Percentiles rank a stretch among this genome's conserved stretches.
Evolutionary conservation across 805 yeast species (phyloP).

Genomic region (Ogataea corticis): DNA sequence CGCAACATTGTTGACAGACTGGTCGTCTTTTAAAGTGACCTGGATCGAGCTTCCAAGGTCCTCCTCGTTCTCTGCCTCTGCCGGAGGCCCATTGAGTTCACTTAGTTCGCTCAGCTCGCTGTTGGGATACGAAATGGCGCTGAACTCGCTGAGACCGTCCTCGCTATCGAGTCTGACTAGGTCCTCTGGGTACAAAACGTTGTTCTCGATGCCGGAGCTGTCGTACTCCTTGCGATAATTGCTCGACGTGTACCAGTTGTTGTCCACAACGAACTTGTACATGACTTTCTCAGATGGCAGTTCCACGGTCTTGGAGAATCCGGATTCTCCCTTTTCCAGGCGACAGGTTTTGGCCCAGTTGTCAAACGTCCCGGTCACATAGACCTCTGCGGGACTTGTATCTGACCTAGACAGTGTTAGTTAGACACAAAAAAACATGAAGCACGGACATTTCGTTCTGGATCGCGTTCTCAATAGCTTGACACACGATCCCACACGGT

Average conservation of each 20-base stretch:
- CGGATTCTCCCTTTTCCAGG: conserved; percentile 40
- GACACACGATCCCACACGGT: background rate
- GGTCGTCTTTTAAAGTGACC: conserved; percentile 29
- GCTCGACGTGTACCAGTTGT: conserved; percentile 48
- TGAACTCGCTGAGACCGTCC: conserved; percentile 34
- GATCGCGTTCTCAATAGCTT: background rate
- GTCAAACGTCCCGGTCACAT: conserved; percentile 61
- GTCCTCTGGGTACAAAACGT: conserved; percentile 43
- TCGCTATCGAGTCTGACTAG: conserved; percentile 15
- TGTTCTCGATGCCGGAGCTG: conserved; percentile 50
- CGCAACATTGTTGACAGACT: conserved; percentile 18
- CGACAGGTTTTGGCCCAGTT: conserved; percentile 52
- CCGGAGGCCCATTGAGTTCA: conserved; percentile 8
- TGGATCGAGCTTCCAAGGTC: conserved; percentile 29
- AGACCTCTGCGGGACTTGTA: conserved; percentile 39
- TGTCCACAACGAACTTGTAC: conserved; percentile 63
- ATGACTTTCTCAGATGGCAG: conserved; percentile 40
- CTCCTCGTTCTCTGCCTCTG: conserved; percentile 18
- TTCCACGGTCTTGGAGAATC: conserved; percentile 45
- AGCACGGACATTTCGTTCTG: too few relatives aligned
- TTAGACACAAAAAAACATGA: too few relatives aligned
- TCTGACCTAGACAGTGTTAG: conserved; percentile 31
- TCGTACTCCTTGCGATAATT: conserved; percentile 42
- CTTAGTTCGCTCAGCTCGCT: conserved; percentile 11
- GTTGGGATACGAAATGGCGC: conserved; percentile 34